Base-by-base conservation (phyloP, 2,329 filamentous ascomycete species). In the Neonectria ditissima region DNA sequence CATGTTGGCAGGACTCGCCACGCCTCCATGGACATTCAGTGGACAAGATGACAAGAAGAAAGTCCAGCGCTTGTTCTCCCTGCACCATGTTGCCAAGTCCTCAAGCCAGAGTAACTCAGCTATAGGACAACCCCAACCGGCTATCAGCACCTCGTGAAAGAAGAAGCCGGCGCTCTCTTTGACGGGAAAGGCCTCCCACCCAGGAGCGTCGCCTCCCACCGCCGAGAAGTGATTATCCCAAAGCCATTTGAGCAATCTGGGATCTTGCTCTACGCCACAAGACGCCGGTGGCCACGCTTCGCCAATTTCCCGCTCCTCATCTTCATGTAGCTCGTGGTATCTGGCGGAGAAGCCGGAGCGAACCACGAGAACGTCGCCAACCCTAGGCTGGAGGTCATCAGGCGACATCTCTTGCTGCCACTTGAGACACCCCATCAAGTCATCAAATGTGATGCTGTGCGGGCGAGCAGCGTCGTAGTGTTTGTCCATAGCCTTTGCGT, bases 231-330 rank as follows among this genome's bases (percentile, higher is more conserved):
- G 32, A 8, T 59, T 63, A 13, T 63, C 54, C 60, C 60, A 63
- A 2, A 63, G 55, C 60, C 60, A 59, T 20, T 59, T 26, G 8
- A 62, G 39, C 7, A 62, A 5, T 28, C 47, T 53, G 44, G 45
- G 37, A 28, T 62, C 59, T 39, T 58, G 59, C 11, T 58, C 39
- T 16, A 62, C 26, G 1, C 59, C 59, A 24, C 59, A 62, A 24
- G 59, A 62, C 14, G 59, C 41, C n/a, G 59, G 59, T n/a, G 59
- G 59, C 59, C 59, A 62, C n/a, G 39, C 47, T 51, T 62, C 45
- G 4, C 59, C 59, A 8, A 62, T 16, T 4, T 30, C 39, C 30
- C 59, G 45, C 18, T 62, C 59, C 16, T 62, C 45, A 16, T 62
- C 28, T 4, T 62, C 59, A 13, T 28, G 18, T 1, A 62, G 59